A percentile compares a stretch with the other conserved stretches of the same genome.
These are phyloP conservation scores for Athelia psychrophila DNA, from an alignment of 1,284 basidiomycete genomes.

Conservation along the genomic window DNA sequence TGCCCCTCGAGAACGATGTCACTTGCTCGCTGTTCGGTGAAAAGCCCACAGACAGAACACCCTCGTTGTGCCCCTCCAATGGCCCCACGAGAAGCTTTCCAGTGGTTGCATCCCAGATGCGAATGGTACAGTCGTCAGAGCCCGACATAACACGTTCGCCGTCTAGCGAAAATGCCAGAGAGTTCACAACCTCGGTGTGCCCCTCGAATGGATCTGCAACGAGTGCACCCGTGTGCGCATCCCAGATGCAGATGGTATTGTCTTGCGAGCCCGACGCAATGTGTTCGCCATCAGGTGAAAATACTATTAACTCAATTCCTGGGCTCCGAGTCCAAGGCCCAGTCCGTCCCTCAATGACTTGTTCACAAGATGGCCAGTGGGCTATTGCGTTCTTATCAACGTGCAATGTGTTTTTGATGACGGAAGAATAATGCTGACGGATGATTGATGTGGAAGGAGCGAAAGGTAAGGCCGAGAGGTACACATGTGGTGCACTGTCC, in stretches of 20 bases:
- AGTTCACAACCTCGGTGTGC: constrained; percentile 3
- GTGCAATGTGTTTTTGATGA: background rate
- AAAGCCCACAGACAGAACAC: constrained; percentile 6
- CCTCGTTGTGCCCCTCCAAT: constrained; percentile 1
- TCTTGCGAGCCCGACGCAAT: background rate
- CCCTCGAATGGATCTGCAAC: background rate
- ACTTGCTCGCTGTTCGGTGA: background rate
- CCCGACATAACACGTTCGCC: constrained; percentile 6
- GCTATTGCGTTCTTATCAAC: background rate
- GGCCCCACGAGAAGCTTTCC: background rate
- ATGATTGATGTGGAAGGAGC: background rate
- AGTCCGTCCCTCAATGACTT: background rate
- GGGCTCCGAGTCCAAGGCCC: background rate
- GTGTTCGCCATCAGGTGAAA: background rate
- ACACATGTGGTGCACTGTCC: background rate
- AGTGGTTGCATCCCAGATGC: background rate
- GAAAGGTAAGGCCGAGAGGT: background rate
- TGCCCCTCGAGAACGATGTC: background rate
- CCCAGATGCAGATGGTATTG: background rate
- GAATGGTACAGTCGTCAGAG: constrained; percentile 3
- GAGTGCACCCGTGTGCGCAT: constrained; percentile 3
- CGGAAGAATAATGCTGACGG: background rate
- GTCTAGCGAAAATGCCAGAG: constrained; percentile 8
- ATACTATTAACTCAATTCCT: constrained; percentile 8
- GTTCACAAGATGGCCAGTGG: constrained; percentile 4